These are phyloP conservation scores for Athelia sp. DNA, from an alignment of 1,284 basidiomycete genomes.

Conservation along the genomic window DNA sequence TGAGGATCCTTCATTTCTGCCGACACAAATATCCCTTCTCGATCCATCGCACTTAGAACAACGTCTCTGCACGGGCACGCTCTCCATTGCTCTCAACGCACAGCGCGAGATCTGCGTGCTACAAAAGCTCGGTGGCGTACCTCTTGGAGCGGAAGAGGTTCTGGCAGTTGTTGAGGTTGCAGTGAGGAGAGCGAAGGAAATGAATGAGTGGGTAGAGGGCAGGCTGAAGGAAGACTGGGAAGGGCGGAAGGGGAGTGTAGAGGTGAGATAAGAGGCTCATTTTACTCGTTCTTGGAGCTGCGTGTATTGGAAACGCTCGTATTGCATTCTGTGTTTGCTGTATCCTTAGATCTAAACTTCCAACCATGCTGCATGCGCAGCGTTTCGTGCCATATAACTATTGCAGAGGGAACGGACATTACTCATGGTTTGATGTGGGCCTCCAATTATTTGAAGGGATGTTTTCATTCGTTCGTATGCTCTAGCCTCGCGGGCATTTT, in stretches of 20 bases:
- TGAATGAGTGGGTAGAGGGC: slow-evolving; percentile 66
- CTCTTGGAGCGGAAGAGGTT: slow-evolving; percentile 72
- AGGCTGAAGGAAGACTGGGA: slow-evolving; percentile 66
- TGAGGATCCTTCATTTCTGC: slow-evolving; percentile 23
- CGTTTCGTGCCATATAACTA: too few relatives aligned
- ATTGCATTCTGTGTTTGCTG: too few relatives aligned
- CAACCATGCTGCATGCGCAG: too few relatives aligned
- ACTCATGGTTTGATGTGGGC: too few relatives aligned
- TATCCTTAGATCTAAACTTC: too few relatives aligned
- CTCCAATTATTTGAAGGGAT: too few relatives aligned
- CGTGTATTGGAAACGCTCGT: too few relatives aligned
- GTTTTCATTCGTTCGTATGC: too few relatives aligned
- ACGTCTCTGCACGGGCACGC: slow-evolving; percentile 66
- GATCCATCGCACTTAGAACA: slow-evolving; percentile 85
- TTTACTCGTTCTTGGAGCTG: too few relatives aligned
- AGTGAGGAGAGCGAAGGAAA: slow-evolving; percentile 67
- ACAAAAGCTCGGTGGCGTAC: slow-evolving; percentile 90
- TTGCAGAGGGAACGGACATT: too few relatives aligned
- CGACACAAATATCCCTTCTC: slow-evolving; percentile 46
- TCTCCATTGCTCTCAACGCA: slow-evolving; percentile 85
- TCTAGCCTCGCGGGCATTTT: too few relatives aligned
- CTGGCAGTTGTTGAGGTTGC: slow-evolving; percentile 73
- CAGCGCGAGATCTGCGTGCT: slow-evolving; percentile 95
- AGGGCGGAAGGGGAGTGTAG: slow-evolving; percentile 47
- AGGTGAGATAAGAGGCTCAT: slow-evolving; percentile 54